phyloP scores from a whole-genome alignment of 78 protist species.

The Corallochytrium limacisporum region DNA sequence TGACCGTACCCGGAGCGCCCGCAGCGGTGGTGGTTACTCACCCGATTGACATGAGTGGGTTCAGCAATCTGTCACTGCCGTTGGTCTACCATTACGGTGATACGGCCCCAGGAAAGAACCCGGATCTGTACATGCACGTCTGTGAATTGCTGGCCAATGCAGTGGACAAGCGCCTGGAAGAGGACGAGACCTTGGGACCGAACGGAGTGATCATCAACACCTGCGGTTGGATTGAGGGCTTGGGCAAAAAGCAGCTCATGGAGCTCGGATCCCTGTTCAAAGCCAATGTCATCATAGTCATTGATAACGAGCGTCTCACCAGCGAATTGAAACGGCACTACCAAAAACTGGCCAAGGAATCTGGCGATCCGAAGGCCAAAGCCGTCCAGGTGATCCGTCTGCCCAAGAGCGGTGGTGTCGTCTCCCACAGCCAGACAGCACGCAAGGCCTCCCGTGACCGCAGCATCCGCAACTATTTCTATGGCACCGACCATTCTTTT shows the following conservation, averaged over 20 bases:
- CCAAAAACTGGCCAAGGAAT: too few relatives aligned
- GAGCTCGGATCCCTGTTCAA: background rate
- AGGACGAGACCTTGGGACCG: conserved; percentile 9
- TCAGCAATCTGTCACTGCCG: too few relatives aligned
- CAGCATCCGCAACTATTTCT: too few relatives aligned
- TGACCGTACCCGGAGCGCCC: conserved; percentile 53
- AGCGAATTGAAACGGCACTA: too few relatives aligned
- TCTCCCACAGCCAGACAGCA: too few relatives aligned
- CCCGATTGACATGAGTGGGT: background rate
- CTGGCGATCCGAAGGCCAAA: too few relatives aligned
- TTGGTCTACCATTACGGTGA: conserved; percentile 51
- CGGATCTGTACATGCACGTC: conserved; percentile 25
- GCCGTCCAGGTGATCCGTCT: too few relatives aligned
- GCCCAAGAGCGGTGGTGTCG: too few relatives aligned
- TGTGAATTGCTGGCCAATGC: background rate
- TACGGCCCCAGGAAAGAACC: conserved; percentile 31
- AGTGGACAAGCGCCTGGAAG: background rate
- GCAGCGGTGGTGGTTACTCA: conserved; percentile 18
- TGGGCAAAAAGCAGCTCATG: conserved; percentile 35
- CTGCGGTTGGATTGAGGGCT: conserved; percentile 71
- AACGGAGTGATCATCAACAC: conserved; percentile 54
- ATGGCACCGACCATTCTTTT: too few relatives aligned
- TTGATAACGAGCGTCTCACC: conserved; percentile 44
- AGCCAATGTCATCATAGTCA: background rate
- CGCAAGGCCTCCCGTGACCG: too few relatives aligned